A percentile compares a stretch with the other conserved stretches of the same genome.
Evolutionary conservation across 2,329 filamentous ascomycete species (phyloP).

Genomic region (Helotiales sp.): DNA sequence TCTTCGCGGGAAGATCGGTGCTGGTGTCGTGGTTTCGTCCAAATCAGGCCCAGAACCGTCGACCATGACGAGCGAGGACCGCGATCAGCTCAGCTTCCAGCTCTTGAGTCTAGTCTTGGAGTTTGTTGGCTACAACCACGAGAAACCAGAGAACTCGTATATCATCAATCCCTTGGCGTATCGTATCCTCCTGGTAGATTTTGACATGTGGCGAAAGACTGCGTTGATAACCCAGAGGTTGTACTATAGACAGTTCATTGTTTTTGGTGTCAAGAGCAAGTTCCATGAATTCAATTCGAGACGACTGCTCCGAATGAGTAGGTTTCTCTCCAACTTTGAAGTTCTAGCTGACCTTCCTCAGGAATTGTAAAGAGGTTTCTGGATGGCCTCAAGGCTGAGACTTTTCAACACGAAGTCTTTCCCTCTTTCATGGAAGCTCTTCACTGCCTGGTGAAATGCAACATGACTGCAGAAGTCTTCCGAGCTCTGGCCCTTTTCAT

Average conservation of each 20-base stretch:
- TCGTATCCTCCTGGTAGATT: conserved; percentile 85
- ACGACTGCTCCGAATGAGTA: conserved; percentile 86
- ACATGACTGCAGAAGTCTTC: conserved; percentile 80
- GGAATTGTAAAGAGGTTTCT: conserved; percentile 88
- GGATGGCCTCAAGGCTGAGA: conserved; percentile 86
- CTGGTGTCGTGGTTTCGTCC: conserved; percentile 41
- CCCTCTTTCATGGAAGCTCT: conserved; percentile 78
- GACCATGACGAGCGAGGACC: conserved; percentile 50
- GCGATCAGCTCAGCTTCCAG: conserved; percentile 57
- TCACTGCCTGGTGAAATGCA: conserved; percentile 75
- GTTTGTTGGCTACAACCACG: conserved; percentile 86
- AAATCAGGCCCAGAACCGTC: conserved; percentile 33
- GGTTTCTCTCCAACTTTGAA: conserved; percentile 38
- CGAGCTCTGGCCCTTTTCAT: conserved; percentile 88
- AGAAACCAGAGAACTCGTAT: conserved; percentile 80
- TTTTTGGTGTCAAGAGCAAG: conserved; percentile 87
- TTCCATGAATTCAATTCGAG: conserved; percentile 90
- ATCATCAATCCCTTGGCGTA: conserved; percentile 97
- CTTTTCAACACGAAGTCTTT: conserved; percentile 69
- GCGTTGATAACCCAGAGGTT: conserved; percentile 76
- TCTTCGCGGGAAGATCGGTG: conserved; percentile 77
- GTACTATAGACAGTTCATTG: conserved; percentile 90
- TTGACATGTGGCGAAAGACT: conserved; percentile 88
- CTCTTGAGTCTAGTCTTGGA: conserved; percentile 75
- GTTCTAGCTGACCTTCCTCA: conserved; percentile 38